Base-by-base conservation (phyloP, 1,284 basidiomycete species). In the Trametes hirsuta region DNA sequence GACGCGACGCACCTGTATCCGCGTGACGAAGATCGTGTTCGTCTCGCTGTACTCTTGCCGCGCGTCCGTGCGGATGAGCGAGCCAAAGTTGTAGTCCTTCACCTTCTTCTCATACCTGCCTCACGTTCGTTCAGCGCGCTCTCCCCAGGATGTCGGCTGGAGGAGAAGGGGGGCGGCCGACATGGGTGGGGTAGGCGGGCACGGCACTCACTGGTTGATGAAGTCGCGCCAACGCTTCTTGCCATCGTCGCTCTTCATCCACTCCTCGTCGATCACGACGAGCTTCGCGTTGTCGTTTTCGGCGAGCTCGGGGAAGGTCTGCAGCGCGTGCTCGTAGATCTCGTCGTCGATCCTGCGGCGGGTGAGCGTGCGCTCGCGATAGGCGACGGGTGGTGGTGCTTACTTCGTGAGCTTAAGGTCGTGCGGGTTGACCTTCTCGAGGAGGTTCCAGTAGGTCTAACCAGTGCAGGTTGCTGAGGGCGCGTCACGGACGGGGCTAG, bases 1-100 rank as follows among this genome's bases (percentile, higher is more conserved):
- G 40, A 49, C 15, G 47, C 15, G 34, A 65, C 80, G 64, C 68
- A 86, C 85, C 79, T 91, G 90, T 82, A 92, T 90, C 66, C 89
- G 84, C 22, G 87, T 91, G 22, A 90, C 90, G 71, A 99, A 97
- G 63, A 98, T 97, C 12, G 94, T 94, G 80, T 98, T 99, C 53
- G 81, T 85, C 80, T 99, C 92, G 10, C 86, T 88, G 76, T 99
- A 99, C 72, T 97, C 94, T 63, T 87, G 83, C 50, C 79, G 81
- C 39, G 89, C 83, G 72, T 97, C 87, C 55, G 85, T 90, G 52
- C 97, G 87, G 68, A 99, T 91, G 67, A 99, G 81, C 2, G 94
- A 98, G 35, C 97, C 97, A 78, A 98, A 98, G 82, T 98, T 99
- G 79, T 92, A 95, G 70, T 99, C 96, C 72, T 94, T 90, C 57